These are phyloP conservation scores for Hypseocharis bilobata DNA, from an alignment of 441 rosid species.

Conservation along the genomic window DNA sequence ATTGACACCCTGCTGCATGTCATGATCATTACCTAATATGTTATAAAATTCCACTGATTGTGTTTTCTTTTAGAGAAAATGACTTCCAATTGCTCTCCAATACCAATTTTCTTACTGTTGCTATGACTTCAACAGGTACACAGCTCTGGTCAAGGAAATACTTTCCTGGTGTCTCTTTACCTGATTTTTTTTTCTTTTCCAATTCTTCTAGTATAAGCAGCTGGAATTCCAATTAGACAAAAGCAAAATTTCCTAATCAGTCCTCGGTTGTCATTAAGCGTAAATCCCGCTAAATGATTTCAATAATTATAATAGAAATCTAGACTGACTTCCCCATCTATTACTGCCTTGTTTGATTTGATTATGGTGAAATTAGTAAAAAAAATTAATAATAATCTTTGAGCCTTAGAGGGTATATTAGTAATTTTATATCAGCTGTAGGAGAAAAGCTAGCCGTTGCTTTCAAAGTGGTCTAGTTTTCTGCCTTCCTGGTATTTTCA, in stretches of 20 bases:
- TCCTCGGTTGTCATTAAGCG: not conserved
- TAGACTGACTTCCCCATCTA: too few relatives aligned
- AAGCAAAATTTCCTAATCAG: not conserved
- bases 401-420: not conserved
- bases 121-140: not conserved
- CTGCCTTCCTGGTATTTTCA: not conserved
- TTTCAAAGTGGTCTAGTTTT: not conserved
- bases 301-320: too few relatives aligned
- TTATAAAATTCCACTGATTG: not conserved
- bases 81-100: too few relatives aligned
- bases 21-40: not conserved
- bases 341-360: too few relatives aligned
- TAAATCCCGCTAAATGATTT: not conserved
- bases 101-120: too few relatives aligned
- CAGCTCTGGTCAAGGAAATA: not conserved
- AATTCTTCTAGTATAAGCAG: not conserved
- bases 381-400: too few relatives aligned
- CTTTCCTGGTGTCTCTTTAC: not conserved
- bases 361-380: too few relatives aligned
- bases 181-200: not conserved
- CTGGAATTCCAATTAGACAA: not conserved
- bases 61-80: not conserved
- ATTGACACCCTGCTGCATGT: not conserved
- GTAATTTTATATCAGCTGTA: not conserved
- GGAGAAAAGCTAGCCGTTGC: slow-evolving; percentile 2